Base-by-base conservation (phyloP, 768 basidiomycete species). In the Lentinula edodes region DNA sequence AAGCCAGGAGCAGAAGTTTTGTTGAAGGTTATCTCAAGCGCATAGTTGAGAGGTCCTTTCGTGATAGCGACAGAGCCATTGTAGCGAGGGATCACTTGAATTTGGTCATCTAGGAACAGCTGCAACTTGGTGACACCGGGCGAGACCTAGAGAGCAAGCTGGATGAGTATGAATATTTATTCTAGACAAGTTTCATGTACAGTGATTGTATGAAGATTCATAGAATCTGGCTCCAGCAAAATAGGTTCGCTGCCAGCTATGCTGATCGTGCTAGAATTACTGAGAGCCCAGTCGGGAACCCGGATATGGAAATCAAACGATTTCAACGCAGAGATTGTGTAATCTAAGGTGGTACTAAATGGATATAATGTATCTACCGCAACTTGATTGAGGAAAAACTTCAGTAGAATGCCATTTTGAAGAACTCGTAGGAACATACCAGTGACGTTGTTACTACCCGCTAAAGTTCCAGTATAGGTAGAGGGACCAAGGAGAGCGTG, bases 401-500 rank as follows among this genome's bases (percentile, higher is more conserved):
- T 34, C 20, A 38, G 7, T 7, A 41, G 23, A 18, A 36, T 9
- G 8, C 12, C 6, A 16, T 39, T 16, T 34, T 59, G 39, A 36
- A 34, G 41, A 20, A 3, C 28, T 28, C 28, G 28, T 28, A 46
- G 39, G 28, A 52, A 48, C 65, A 55, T 42, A 74, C 77, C 73
- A 68, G 72, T 65, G 6, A 78, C 73, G 2, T 69, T 38, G 61
- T 75, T 77, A 3, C 66, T 64, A 12, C 60, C 63, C 36, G 74
- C 75, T 50, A 78, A 65, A 0, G 62, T 71, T 18, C 76, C 72
- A 20, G 74, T 64, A 58, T 73, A 77, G 0, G 73, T 72, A 32
- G 73, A 65, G n/a, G 77, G 76, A 9, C 76, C 77, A 16, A 79
- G 72, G 63, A 77, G 71, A 6, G 66, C 69, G 58, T 79, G 76